Evolutionary conservation across 352 stramenopile species (phyloP).

Genomic region (Phytopythium litorale): DNA sequence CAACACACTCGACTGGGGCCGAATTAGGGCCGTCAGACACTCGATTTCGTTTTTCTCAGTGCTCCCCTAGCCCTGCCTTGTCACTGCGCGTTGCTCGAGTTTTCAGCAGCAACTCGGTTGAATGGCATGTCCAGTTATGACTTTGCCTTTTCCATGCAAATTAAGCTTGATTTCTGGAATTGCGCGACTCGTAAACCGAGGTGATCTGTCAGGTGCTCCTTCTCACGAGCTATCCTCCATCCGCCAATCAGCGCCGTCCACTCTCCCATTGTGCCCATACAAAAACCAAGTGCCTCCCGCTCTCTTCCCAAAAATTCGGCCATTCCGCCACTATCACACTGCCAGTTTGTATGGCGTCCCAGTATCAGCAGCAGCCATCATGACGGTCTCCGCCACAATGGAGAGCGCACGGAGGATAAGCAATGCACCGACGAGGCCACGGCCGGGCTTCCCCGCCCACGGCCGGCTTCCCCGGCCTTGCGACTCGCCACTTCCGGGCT

Average conservation of each 20-base stretch:
- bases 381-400: background rate
- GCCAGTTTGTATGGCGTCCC: too few species aligned
- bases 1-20: too few species aligned
- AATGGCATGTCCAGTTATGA: background rate
- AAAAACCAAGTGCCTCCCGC: background rate
- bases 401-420: background rate
- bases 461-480: too few species aligned
- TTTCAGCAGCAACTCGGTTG: background rate
- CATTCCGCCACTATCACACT: background rate
- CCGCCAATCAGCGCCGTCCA: background rate
- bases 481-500: background rate
- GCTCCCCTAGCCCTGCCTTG: background rate
- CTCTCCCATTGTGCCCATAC: background rate
- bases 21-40: background rate
- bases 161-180: too few species aligned
- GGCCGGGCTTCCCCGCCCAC: background rate
- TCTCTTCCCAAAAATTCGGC: background rate
- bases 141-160: background rate
- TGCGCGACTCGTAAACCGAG: background rate
- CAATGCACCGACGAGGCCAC: slow-evolving; percentile 1
- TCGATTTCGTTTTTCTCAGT: background rate
- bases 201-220: background rate
- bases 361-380: too few species aligned
- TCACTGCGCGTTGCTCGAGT: background rate
- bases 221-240: background rate